Evolutionary conservation across 129 eudicot genomes (phyloP).

Genomic region (Centrapalus pauciflorus): DNA sequence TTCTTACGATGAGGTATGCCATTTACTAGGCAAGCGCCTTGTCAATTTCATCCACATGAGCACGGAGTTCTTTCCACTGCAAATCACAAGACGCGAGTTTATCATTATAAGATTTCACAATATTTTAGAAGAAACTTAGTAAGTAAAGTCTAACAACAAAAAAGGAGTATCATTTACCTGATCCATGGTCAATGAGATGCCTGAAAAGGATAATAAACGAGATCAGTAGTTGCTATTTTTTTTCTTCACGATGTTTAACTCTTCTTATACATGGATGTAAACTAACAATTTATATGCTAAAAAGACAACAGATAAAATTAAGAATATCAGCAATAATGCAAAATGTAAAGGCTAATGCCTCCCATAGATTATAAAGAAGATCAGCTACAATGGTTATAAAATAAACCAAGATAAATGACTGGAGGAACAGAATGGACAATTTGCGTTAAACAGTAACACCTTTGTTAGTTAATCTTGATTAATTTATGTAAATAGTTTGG

Average conservation of each 20-base stretch:
- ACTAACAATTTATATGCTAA: background rate
- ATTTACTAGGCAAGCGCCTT: conserved; percentile 48
- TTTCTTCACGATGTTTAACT: background rate
- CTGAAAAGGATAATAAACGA: conserved; percentile 28
- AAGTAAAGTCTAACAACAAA: background rate
- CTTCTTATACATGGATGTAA: background rate
- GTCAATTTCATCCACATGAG: conserved; percentile 65
- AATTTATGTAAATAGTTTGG: no score
- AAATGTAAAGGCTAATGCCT: background rate
- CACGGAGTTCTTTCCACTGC: conserved; percentile 78
- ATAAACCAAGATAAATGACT: no score
- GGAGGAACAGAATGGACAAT: no score
- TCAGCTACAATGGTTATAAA: no score
- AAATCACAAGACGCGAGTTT: background rate
- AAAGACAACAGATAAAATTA: background rate
- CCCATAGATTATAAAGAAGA: background rate
- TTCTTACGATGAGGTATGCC: background rate
- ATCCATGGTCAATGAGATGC: conserved; percentile 62
- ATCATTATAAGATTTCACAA: background rate
- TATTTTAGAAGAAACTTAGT: background rate
- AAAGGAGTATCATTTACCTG: conserved; percentile 33
- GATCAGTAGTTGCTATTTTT: conserved; percentile 8
- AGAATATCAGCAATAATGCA: no score
- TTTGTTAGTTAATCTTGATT: no score
- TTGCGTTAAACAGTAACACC: no score